Conservation (phyloP, 1,139 yeast genomes). For the Yamadazyma oceani region DNA sequence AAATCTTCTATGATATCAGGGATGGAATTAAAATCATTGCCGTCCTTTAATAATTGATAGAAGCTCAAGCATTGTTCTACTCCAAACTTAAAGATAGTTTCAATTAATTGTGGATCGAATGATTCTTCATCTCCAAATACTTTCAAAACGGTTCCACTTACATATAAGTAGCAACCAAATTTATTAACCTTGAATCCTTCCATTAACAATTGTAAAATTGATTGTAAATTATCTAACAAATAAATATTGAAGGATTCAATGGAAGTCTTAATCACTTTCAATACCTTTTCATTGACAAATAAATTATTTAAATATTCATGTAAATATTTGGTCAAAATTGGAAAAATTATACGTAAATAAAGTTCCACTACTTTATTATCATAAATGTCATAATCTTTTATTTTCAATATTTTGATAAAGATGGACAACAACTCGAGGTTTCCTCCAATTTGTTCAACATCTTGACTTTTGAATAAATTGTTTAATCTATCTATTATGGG, state of each 20-base stretch:
- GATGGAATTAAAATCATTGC: slow-evolving; percentile 34
- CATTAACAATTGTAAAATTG: slow-evolving; percentile 62
- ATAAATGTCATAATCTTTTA: slow-evolving; percentile 33
- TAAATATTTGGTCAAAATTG: slow-evolving; percentile 51
- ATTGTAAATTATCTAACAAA: slow-evolving; percentile 60
- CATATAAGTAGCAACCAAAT: slow-evolving; percentile 88
- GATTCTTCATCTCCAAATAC: slow-evolving; percentile 66
- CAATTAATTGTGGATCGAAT: slow-evolving; percentile 36
- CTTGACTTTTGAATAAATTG: slow-evolving; percentile 36
- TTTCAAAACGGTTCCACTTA: slow-evolving; percentile 77
- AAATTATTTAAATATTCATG: slow-evolving; percentile 54
- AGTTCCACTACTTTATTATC: slow-evolving; percentile 59
- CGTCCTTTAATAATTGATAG: slow-evolving; percentile 30
- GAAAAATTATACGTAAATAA: slow-evolving; percentile 58
- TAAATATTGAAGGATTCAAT: slow-evolving; percentile 70
- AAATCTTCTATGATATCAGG: slow-evolving; percentile 88
- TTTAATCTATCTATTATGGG: slow-evolving; percentile 51
- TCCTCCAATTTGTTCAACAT: slow-evolving; percentile 60
- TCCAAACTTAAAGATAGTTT: slow-evolving; percentile 48
- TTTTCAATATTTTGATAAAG: slow-evolving; percentile 60
- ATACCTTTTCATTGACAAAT: slow-evolving; percentile 69
- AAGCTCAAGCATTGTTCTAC: slow-evolving; percentile 45
- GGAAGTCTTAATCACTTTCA: slow-evolving; percentile 66
- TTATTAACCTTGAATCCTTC: slow-evolving; percentile 68
- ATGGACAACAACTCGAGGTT: slow-evolving; percentile 72